These are phyloP conservation scores for Rubroshorea leprosula DNA, from an alignment of 345 rosid species.

Conservation along the genomic window DNA sequence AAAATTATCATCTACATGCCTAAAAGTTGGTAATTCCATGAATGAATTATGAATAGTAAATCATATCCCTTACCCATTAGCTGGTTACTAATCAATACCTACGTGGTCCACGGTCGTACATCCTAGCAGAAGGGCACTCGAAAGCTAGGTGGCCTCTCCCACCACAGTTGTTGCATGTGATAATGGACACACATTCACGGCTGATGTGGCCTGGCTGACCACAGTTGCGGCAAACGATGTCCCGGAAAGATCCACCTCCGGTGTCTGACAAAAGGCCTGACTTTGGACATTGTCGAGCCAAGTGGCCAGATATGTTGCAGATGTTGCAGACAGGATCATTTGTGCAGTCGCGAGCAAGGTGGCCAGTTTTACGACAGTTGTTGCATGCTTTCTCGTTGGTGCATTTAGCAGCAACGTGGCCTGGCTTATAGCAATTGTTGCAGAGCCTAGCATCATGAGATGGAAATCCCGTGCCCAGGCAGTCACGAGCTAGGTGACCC, in stretches of 20 bases:
- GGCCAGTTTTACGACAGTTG: slow-evolving; percentile 11
- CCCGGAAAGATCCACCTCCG: background rate
- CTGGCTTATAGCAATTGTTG: slow-evolving; percentile 20
- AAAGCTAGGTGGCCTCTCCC: slow-evolving; percentile 13
- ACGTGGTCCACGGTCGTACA: slow-evolving; percentile 1
- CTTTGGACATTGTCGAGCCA: slow-evolving; percentile 14
- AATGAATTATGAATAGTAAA: too few species aligned
- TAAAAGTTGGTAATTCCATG: too few species aligned
- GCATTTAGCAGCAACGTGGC: slow-evolving; percentile 2
- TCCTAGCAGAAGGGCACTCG: slow-evolving; percentile 16
- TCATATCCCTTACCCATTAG: too few species aligned
- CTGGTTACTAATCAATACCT: too few species aligned
- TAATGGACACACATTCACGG: slow-evolving; percentile 8
- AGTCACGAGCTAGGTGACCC: slow-evolving; percentile 15
- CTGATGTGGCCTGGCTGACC: slow-evolving; percentile 12
- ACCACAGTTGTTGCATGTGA: slow-evolving; percentile 19
- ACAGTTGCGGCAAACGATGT: slow-evolving; percentile 12
- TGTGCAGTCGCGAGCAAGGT: slow-evolving; percentile 10
- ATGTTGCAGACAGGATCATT: slow-evolving; percentile 12
- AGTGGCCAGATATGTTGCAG: slow-evolving; percentile 15
- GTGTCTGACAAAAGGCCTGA: background rate
- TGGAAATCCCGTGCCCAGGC: background rate
- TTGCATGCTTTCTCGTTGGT: slow-evolving; percentile 17
- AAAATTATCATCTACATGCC: too few species aligned
- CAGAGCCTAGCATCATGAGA: slow-evolving; percentile 16